phyloP scores from a whole-genome alignment of 768 basidiomycete species.

The Xerocomellus dryophilus region DNA sequence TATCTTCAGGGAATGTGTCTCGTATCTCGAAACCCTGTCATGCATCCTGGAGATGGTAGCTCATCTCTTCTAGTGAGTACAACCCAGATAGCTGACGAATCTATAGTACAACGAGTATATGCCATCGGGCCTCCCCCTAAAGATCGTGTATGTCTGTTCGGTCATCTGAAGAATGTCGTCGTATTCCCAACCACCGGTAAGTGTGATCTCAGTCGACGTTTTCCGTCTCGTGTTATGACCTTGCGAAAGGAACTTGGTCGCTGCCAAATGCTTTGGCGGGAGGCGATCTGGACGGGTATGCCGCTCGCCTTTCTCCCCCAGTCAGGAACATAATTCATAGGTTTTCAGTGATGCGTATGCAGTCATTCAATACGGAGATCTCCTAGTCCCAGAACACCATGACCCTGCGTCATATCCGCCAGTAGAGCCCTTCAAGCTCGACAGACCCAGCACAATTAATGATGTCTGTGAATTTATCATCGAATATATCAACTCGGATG shows the following conservation, averaged over 20 bases:
- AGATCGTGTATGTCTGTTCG: constrained; percentile 41
- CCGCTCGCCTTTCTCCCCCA: background rate
- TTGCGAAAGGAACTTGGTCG: constrained; percentile 50
- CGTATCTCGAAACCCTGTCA: constrained; percentile 70
- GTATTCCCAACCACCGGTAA: constrained; percentile 64
- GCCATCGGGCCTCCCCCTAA: constrained; percentile 70
- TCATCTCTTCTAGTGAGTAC: background rate
- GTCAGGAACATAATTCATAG: too few species aligned
- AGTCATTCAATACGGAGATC: constrained; percentile 49
- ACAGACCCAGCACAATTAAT: constrained; percentile 50
- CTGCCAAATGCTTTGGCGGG: constrained; percentile 67
- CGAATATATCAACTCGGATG: constrained; percentile 78
- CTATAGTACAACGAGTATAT: constrained; percentile 61
- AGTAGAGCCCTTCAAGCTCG: constrained; percentile 34
- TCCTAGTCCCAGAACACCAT: constrained; percentile 50
- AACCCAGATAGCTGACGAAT: constrained; percentile 1
- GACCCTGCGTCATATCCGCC: constrained; percentile 49
- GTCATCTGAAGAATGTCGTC: constrained; percentile 62
- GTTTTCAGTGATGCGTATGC: constrained; percentile 54
- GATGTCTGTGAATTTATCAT: constrained; percentile 78
- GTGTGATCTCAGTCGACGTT: constrained; percentile 11
- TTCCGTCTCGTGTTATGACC: background rate
- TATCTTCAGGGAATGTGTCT: constrained; percentile 61
- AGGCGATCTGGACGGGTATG: constrained; percentile 73
- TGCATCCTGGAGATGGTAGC: constrained; percentile 73